Conservation (phyloP, 768 basidiomycete genomes). For the Dioszegia aurantiaca region DNA sequence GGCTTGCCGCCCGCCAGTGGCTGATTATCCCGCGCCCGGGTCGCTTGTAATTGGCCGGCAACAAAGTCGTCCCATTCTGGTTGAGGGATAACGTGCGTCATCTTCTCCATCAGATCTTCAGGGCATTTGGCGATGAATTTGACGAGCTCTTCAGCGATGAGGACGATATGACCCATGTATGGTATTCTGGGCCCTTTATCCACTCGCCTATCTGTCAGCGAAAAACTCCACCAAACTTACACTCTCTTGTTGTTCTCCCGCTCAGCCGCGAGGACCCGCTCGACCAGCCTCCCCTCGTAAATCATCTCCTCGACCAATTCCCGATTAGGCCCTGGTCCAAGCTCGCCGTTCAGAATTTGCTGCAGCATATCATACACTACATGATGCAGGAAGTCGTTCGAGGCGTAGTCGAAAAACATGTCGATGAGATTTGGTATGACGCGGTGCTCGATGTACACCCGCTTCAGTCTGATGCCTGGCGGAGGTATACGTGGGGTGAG, state of each 20-base stretch:
- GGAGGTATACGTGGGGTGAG: constrained; percentile 30
- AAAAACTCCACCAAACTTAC: constrained; percentile 53
- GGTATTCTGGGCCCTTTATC: constrained; percentile 64
- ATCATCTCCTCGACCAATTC: constrained; percentile 81
- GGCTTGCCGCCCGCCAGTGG: constrained; percentile 67
- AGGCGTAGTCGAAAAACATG: constrained; percentile 90
- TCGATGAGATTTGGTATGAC: constrained; percentile 76
- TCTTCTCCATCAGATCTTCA: constrained; percentile 64
- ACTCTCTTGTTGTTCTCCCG: constrained; percentile 70
- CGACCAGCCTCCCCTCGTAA: constrained; percentile 76
- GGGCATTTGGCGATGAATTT: constrained; percentile 66
- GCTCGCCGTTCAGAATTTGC: constrained; percentile 84
- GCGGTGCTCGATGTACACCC: constrained; percentile 68
- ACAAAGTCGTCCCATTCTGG: constrained; percentile 88
- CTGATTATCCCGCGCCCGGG: constrained; percentile 73
- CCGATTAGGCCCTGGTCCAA: constrained; percentile 74
- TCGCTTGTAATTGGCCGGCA: constrained; percentile 76
- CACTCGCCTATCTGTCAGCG: constrained; percentile 53
- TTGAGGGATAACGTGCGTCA: constrained; percentile 69
- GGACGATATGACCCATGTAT: constrained; percentile 94
- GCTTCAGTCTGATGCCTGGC: constrained; percentile 75
- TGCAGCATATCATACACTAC: constrained; percentile 94
- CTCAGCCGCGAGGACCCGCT: constrained; percentile 83
- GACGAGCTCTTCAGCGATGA: constrained; percentile 92
- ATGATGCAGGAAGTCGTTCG: constrained; percentile 97